These are phyloP conservation scores for Mitragyna speciosa DNA, from an alignment of 257 asterid genomes.

Conservation along the genomic window DNA sequence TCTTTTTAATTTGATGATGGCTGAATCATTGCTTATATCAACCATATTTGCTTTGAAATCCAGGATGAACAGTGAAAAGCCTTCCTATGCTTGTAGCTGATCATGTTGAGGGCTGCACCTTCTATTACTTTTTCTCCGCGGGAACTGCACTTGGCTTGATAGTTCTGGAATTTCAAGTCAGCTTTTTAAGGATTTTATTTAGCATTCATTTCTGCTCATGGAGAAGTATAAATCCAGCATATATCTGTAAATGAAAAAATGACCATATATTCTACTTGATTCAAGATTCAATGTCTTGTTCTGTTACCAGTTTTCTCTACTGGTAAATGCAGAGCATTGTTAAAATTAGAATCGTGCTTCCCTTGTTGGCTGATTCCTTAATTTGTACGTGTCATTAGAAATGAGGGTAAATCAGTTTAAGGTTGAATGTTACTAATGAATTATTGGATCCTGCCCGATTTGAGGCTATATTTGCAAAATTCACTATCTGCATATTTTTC, in stretches of 20 bases:
- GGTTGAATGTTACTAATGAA: neutral
- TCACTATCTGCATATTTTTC: no score
- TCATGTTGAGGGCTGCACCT: neutral
- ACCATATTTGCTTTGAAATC: neutral
- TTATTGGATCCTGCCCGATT: no score
- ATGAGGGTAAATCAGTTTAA: neutral
- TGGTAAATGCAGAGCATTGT: neutral
- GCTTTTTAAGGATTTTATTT: neutral
- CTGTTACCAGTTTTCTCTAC: neutral
- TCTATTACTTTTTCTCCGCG: neutral
- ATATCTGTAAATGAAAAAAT: slow-evolving; percentile 1
- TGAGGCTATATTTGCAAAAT: no score
- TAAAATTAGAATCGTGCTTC: neutral
- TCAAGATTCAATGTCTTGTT: neutral
- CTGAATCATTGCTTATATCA: neutral
- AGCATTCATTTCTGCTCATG: neutral
- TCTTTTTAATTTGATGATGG: neutral
- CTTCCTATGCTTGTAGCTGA: neutral
- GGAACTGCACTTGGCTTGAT: neutral
- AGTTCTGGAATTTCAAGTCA: neutral
- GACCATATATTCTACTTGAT: neutral
- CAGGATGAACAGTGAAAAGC: slow-evolving; percentile 14
- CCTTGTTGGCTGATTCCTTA: neutral
- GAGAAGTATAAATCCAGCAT: neutral
- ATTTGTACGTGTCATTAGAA: neutral